Evolutionary conservation across 768 basidiomycete genomes (phyloP), one percentile per base, ranked within the genome.

Genomic region (Leccinum uliginosum): DNA sequence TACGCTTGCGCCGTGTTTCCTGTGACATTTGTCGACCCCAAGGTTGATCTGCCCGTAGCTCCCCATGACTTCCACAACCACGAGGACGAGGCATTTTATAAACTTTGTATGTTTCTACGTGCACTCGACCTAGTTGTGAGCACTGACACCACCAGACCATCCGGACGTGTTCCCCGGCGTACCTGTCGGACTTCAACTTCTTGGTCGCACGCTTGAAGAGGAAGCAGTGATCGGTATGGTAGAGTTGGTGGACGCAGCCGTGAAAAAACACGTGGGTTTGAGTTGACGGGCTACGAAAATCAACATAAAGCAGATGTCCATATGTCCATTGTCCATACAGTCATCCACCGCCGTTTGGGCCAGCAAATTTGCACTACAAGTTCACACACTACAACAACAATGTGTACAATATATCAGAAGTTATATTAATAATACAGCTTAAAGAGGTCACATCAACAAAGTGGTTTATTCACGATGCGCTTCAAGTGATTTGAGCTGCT

Each of bases 151-250:
- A 14, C 54, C 21, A 80, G 79, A 79, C 59, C 71, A 80, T 54
- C 77, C 80, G 19, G 75, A 76, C 51, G 61, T 76, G 15, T 80
- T 77, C 61, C 64, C 71, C 6, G 75, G 75, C 15, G 73, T 75
- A n/a, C 80, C 81, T 2, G 71, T 82, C 6, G 71, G 71, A 15
- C 67, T 83, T 46, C 82, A 83, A 65, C 67, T 82, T 12, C 69
- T 78, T 7, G 81, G 80, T 3, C 70, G 74, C 24, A 76, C 73
- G 32, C 69, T 72, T 46, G 81, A 83, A 62, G 81, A 83, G 52
- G 81, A 83, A 63, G 81, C 78, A 0, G 78, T 83, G 17, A 71
- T 83, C 10, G 70, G 67, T 5, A 78, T 82, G 76, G 74, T 75
- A 4, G 78, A 78, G 59, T 65, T 80, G 6, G 75, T 79, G 12